Percentiles rank a stretch among this genome's conserved stretches.
Conservation (phyloP, 2,329 filamentous ascomycete genomes). For the Aureobasidium sp. region DNA sequence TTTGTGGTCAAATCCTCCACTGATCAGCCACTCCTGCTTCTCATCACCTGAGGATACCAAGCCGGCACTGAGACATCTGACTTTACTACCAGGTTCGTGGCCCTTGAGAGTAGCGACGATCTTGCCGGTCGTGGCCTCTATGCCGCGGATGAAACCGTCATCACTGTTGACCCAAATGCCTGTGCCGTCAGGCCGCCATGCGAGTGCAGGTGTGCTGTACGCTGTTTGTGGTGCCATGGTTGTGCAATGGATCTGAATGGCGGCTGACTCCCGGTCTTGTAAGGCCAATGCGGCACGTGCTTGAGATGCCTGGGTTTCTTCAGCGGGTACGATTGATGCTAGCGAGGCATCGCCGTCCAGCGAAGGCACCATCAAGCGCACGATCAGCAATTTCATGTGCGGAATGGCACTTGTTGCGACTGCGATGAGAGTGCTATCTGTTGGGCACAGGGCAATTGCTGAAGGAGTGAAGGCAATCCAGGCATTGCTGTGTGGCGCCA, state of each 20-base stretch:
- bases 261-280: slow-evolving; percentile 52
- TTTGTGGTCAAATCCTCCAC: slow-evolving; percentile 58
- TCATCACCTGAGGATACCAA: slow-evolving; percentile 26
- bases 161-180: slow-evolving; percentile 61
- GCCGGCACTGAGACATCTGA: slow-evolving; percentile 53
- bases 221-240: slow-evolving; percentile 58
- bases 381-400: slow-evolving; percentile 38
- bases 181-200: slow-evolving; percentile 50
- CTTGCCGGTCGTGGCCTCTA: slow-evolving; percentile 54
- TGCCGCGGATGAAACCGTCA: slow-evolving; percentile 54
- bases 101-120: slow-evolving; percentile 43
- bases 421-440: slow-evolving; percentile 48
- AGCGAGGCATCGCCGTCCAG: background rate
- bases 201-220: slow-evolving; percentile 56
- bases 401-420: slow-evolving; percentile 55
- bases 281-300: slow-evolving; percentile 44
- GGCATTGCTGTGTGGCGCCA: slow-evolving; percentile 55
- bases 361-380: slow-evolving; percentile 11
- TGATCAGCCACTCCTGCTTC: slow-evolving; percentile 51
- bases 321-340: slow-evolving; percentile 23
- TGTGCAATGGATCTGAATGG: slow-evolving; percentile 53
- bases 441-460: slow-evolving; percentile 49
- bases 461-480: slow-evolving; percentile 59
- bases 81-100: slow-evolving; percentile 52
- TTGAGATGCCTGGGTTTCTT: slow-evolving; percentile 36